Evolutionary conservation across 139 green algal species (phyloP).

Genomic region (Chlorella sp.): DNA sequence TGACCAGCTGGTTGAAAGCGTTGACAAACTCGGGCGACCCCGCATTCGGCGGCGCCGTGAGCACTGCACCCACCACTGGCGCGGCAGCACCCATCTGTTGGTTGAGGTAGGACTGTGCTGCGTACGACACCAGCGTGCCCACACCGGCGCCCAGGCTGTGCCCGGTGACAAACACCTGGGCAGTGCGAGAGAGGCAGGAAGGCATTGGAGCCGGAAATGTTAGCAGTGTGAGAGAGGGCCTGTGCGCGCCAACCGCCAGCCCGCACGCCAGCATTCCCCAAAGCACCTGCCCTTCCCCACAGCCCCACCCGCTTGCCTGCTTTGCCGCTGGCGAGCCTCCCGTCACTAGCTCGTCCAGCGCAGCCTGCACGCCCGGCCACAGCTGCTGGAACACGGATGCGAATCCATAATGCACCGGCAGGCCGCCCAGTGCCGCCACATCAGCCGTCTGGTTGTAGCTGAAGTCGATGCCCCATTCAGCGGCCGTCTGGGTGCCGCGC

Average conservation of each 20-base stretch:
- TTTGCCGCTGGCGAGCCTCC: not conserved
- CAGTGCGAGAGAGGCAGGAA: too few relatives aligned
- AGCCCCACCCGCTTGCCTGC: not conserved
- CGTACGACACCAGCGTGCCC: slow-evolving; percentile 9
- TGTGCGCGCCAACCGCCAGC: too few relatives aligned
- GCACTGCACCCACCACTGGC: not conserved
- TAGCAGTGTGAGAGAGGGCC: too few relatives aligned
- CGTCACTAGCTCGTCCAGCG: not conserved
- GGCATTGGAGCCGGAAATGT: too few relatives aligned
- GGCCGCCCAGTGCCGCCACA: not conserved
- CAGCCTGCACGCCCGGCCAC: slow-evolving; percentile 7
- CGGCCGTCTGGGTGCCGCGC: not conserved
- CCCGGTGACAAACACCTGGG: slow-evolving; percentile 6
- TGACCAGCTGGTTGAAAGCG: slow-evolving; percentile 7
- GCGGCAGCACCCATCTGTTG: not conserved
- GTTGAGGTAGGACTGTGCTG: not conserved
- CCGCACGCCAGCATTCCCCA: not conserved
- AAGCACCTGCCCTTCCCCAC: not conserved
- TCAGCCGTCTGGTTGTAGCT: not conserved
- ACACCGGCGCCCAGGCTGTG: not conserved
- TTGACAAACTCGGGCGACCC: not conserved
- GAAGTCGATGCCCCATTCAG: slow-evolving; percentile 15
- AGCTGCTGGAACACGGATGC: not conserved
- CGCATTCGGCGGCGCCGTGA: not conserved
- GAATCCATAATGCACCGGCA: slow-evolving; percentile 13